Evolutionary conservation across 441 rosid genomes (phyloP).

Genomic region (Pelargonium citronellum): DNA sequence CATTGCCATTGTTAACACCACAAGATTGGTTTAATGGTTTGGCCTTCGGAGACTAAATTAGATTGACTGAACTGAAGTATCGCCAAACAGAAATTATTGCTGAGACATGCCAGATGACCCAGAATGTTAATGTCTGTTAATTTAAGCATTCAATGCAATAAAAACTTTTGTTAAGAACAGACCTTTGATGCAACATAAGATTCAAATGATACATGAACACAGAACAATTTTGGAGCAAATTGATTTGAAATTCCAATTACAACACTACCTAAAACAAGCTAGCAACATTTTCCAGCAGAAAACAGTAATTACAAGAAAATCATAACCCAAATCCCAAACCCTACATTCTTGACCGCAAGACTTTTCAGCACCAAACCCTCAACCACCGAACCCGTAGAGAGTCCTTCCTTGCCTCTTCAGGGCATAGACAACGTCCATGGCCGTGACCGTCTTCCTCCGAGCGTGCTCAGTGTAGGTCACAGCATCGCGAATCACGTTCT

Average conservation of each 20-base stretch:
- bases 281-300: constrained; percentile 4
- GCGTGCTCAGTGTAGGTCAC: constrained; percentile 27
- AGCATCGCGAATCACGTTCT: constrained; percentile 28
- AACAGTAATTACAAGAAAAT: background rate
- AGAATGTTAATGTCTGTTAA: no score
- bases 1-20: background rate
- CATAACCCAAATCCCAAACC: background rate
- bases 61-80: background rate
- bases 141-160: no score
- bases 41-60: background rate
- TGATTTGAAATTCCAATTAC: background rate
- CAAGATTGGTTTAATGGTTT: background rate
- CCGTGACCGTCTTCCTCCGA: constrained; percentile 26
- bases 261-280: background rate
- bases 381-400: constrained; percentile 27
- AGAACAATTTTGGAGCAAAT: background rate
- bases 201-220: background rate
- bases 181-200: no score
- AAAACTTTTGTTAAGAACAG: no score
- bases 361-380: background rate
- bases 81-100: background rate
- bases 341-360: background rate
- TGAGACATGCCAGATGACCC: background rate
- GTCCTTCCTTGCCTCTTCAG: constrained; percentile 27
- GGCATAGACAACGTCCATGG: constrained; percentile 27